Evolutionary conservation across 140 eudicot species (phyloP), one percentile per base, ranked within the genome.

Genomic region (Bidens hawaiensis): DNA sequence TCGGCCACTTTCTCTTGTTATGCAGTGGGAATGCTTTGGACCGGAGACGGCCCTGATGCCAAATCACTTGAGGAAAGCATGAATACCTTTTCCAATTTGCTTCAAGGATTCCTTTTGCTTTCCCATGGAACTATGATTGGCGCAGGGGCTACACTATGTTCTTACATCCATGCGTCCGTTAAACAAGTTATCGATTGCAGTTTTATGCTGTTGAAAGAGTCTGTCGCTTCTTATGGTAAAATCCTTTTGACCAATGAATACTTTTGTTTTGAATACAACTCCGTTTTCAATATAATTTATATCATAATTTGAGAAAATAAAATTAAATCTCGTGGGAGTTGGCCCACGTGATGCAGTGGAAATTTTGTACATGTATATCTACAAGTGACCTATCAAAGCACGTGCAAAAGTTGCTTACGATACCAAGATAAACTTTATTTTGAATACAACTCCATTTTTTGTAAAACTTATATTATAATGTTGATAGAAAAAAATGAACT

Each of bases 21-120:
- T 81, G 67, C 62, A 85, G 99, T 82, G 66, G 96, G 99, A 71
- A 82, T 93, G 94, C 87, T 93, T 68, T 88, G 81, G 77, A 76
- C 86, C 4, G 96, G 87, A 75, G 90, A 73, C 34, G 74, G 76
- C 18, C 85, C 89, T 23, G 90, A 80, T 73, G 87, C 80, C 3
- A 84, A 88, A 70, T 78, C 65, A 57, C 83, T 91, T 22, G 98
- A 91, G 70, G 96, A 93, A 65, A 85, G 76, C 83, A 88, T 91
- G 94, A 73, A 60, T 15, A 24, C 84, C 14, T 93, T 85, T 68
- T 85, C 83, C 70, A 93, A 93, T 75, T 50, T 68, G 51, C 78
- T 93, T 42, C 99, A 88, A 57, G 99, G 99, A 4, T 75, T 93
- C 64, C 89, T 93, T 75, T 71, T 93, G 73, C 83, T 76, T 60